These are phyloP conservation scores for Austroboletus rostrupii DNA, from an alignment of 1,284 basidiomycete species.

Conservation along the genomic window DNA sequence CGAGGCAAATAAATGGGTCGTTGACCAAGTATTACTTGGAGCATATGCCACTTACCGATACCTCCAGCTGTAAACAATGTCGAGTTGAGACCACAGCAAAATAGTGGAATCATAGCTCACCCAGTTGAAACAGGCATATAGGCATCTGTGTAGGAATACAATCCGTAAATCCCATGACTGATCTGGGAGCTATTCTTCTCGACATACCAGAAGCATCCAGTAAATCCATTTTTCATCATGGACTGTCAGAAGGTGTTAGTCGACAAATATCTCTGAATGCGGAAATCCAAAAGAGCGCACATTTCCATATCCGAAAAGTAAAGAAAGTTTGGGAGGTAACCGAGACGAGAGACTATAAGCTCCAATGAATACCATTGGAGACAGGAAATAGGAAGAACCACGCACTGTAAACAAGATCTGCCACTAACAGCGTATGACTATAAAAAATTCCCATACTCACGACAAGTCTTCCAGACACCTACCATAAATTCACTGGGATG, in stretches of 20 bases:
- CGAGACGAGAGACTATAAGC: background rate
- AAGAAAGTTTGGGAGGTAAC: constrained; percentile 5
- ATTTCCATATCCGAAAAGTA: constrained; percentile 7
- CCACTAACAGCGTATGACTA: background rate
- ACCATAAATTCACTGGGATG: constrained; percentile 7
- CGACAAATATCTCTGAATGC: background rate
- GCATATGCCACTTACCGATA: constrained; percentile 1
- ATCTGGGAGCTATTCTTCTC: too few relatives aligned
- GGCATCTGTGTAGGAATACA: constrained; percentile 1
- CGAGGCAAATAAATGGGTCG: background rate
- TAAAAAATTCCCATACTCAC: background rate
- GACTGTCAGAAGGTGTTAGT: background rate
- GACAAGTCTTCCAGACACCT: background rate
- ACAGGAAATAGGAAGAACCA: background rate
- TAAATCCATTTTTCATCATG: background rate
- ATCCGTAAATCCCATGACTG: background rate
- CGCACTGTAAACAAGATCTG: constrained; percentile 1
- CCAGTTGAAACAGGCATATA: constrained; percentile 7
- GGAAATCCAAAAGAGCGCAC: background rate
- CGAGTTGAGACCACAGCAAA: background rate
- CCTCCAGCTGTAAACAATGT: background rate
- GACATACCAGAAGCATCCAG: constrained; percentile 4
- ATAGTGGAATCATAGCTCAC: background rate
- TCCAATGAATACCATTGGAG: background rate
- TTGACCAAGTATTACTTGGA: background rate